A percentile compares a stretch with the other conserved stretches of the same genome.
phyloP scores from a whole-genome alignment of 495 filamentous ascomycete genomes.

The Aspergillus cavernicola region DNA sequence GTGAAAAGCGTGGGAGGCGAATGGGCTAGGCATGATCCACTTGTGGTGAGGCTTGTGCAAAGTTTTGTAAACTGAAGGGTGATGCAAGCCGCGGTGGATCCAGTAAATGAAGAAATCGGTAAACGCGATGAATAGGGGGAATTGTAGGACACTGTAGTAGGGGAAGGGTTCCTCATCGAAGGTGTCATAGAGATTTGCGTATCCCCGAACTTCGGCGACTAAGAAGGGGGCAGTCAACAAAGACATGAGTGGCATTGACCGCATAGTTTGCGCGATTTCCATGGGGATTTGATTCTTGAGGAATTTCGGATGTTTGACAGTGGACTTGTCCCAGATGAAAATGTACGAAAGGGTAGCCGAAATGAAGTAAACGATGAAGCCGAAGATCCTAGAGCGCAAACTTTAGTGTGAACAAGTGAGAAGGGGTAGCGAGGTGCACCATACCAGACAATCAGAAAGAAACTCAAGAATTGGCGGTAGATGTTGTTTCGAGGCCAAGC shows the following conservation, averaged over 20 bases:
- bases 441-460: constrained; percentile 86
- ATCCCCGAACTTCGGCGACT: constrained; percentile 77
- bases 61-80: constrained; percentile 75
- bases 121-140: constrained; percentile 87
- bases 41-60: constrained; percentile 98
- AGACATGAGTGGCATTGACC: constrained; percentile 77
- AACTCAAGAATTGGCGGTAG: constrained; percentile 68
- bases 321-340: constrained; percentile 92
- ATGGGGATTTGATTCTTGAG: constrained; percentile 88
- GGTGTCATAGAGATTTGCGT: constrained; percentile 81
- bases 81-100: constrained; percentile 89
- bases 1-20: constrained; percentile 90
- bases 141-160: constrained; percentile 80
- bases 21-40: constrained; percentile 99
- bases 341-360: constrained; percentile 80
- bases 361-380: constrained; percentile 77
- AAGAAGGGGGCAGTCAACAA: constrained; percentile 80
- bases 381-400: constrained; percentile 64
- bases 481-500: constrained; percentile 76
- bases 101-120: constrained; percentile 94
- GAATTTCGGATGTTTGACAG: constrained; percentile 88
- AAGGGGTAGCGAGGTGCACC: constrained; percentile 16
- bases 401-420: neutral
- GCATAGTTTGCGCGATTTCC: constrained; percentile 78
- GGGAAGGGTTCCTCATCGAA: constrained; percentile 65